phyloP scores from a whole-genome alignment of 805 yeast genomes.

The Saccharomycopsis selenospora region DNA sequence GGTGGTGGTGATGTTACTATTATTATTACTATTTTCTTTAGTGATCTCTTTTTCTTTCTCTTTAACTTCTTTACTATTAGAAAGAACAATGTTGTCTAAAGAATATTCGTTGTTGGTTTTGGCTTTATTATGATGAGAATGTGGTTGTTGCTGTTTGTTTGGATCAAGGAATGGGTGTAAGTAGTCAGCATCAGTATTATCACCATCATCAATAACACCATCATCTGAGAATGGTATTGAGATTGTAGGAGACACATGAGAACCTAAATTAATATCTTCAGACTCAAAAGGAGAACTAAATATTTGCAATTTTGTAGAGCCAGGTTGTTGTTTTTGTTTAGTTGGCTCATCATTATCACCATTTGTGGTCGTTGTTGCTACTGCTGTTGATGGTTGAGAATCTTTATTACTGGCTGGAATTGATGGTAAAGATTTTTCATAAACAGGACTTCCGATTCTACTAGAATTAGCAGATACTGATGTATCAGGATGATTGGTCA shows the following conservation, averaged over 20 bases:
- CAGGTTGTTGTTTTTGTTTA: not conserved
- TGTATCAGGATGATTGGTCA: no score
- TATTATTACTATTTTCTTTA: no score
- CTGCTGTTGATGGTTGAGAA: not conserved
- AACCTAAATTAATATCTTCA: conserved; percentile 14
- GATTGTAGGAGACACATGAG: conserved; percentile 7
- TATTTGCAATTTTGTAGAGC: not conserved
- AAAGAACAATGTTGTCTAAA: not conserved
- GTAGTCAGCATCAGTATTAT: not conserved
- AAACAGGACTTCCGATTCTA: conserved; percentile 15
- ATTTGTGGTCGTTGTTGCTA: not conserved
- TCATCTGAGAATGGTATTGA: not conserved
- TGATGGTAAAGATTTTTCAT: conserved; percentile 19
- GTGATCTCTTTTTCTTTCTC: no score
- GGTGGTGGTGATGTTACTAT: no score
- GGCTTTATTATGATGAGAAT: not conserved
- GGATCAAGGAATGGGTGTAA: not conserved
- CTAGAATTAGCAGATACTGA: not conserved
- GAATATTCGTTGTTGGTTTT: not conserved
- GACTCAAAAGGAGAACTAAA: conserved; percentile 19
- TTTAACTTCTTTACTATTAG: not conserved
- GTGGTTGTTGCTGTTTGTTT: not conserved
- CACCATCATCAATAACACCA: not conserved
- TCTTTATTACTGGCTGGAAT: conserved; percentile 8
- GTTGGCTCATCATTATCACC: no score